phyloP scores from a whole-genome alignment of 2,329 filamentous ascomycete genomes.

The Didymella pinodella region DNA sequence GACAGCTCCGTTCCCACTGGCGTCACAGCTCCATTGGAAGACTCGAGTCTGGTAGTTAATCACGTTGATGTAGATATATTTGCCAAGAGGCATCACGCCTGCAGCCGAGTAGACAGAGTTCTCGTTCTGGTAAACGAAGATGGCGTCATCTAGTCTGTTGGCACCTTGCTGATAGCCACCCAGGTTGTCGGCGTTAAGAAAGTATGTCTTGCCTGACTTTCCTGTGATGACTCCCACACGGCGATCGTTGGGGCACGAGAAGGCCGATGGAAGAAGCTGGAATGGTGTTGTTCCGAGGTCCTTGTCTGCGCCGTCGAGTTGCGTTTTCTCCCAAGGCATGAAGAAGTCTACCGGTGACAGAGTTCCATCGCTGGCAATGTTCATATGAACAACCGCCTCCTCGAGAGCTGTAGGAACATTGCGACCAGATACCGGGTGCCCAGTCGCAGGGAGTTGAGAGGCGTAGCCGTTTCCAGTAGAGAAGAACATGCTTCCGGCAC shows the following conservation, averaged over 20 bases:
- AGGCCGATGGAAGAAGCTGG: slow-evolving; percentile 54
- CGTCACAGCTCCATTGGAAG: slow-evolving; percentile 65
- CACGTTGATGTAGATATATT: slow-evolving; percentile 61
- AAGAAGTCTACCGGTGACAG: slow-evolving; percentile 59
- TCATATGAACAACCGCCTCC: slow-evolving; percentile 60
- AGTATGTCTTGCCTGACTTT: slow-evolving; percentile 62
- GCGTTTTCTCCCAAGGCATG: slow-evolving; percentile 60
- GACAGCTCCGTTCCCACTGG: slow-evolving; percentile 60
- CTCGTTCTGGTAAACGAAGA: slow-evolving; percentile 57
- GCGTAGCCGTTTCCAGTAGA: slow-evolving; percentile 60
- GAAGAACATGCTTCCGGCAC: slow-evolving; percentile 58
- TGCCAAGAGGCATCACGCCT: slow-evolving; percentile 57
- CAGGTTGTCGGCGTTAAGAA: slow-evolving; percentile 58
- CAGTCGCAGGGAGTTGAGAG: slow-evolving; percentile 52
- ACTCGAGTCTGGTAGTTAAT: slow-evolving; percentile 64
- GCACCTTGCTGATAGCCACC: slow-evolving; percentile 59
- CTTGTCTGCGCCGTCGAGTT: slow-evolving; percentile 59
- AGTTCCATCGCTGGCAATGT: slow-evolving; percentile 55
- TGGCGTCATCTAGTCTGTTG: slow-evolving; percentile 54
- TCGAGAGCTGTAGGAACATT: slow-evolving; percentile 57
- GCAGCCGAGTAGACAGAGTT: slow-evolving; percentile 61
- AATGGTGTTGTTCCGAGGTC: slow-evolving; percentile 59
- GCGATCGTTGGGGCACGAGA: slow-evolving; percentile 55
- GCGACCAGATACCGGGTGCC: slow-evolving; percentile 55
- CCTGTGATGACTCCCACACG: slow-evolving; percentile 61